Base-by-base conservation (phyloP, 1,284 basidiomycete genomes). In the Cutaneotrichosporon sp. region DNA sequence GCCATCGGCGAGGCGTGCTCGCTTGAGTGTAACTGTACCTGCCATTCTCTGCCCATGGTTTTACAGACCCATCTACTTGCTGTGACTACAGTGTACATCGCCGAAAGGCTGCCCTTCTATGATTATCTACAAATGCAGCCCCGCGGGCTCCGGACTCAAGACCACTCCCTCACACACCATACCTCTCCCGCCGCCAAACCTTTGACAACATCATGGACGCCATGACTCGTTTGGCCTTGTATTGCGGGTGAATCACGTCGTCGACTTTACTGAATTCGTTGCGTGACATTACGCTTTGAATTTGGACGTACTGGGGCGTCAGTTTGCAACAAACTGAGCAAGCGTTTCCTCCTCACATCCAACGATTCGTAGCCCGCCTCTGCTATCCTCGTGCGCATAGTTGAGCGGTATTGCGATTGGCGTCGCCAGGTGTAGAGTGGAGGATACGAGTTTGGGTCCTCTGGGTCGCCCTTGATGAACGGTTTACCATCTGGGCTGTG, bases 191-290 rank as follows among this genome's bases (percentile, higher is more conserved):
- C 16, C 47, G 47, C 47, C 27, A 31, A 12, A 49, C 17, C 29
- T 42, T 39, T 27, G 26, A 25, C 27, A 49, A 2, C 20, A 49
- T 41, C 47, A 49, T 49, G 6, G 29, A 24, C 10, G 20, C 6
- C 47, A 49, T 49, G 4, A 19, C 19, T 4, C 47, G 47, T 24
- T 34, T 31, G 7, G 47, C 37, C 20, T 16, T 11, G 14, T 19
- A 20, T 22, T 49, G 47, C 14, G 47, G 47, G 22, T 49, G 47
- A 24, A 49, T 49, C 19, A 49, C 47, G 37, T 49, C 47, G 17
- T 22, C 14, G 10, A 29, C 26, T 10, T 24, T n/a, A 22, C 29
- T 49, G 24, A 49, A 49, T 4, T 41, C 12, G 7, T 24, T 17
- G 1, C 38, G 37, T 8, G 47, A 41, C 47, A 49, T 49, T 37